phyloP scores from a whole-genome alignment of 2,329 filamentous ascomycete genomes.

The Westerdykella ornata region DNA sequence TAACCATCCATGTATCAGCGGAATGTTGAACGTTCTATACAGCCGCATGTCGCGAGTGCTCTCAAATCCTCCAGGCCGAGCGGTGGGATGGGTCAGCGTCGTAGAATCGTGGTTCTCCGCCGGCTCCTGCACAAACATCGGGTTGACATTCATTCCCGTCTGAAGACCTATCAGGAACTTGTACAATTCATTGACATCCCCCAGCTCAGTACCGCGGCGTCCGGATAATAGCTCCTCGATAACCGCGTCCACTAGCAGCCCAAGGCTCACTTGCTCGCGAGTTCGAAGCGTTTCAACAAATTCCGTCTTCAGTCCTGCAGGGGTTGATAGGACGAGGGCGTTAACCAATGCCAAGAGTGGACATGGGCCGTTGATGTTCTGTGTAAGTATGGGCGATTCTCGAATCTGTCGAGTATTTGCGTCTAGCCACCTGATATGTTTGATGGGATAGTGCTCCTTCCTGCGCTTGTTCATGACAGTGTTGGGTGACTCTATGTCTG shows the following conservation, averaged over 20 bases:
- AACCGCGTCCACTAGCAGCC: conserved; percentile 77
- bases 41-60: conserved; percentile 82
- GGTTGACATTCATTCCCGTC: conserved; percentile 98
- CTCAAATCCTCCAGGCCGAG: conserved; percentile 70
- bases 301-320: conserved; percentile 58
- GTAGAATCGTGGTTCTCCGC: conserved; percentile 30
- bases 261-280: conserved; percentile 81
- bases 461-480: conserved; percentile 42
- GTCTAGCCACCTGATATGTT: conserved; percentile 83
- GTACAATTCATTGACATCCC: conserved; percentile 84
- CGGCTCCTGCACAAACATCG: conserved; percentile 63
- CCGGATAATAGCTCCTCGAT: conserved; percentile 89
- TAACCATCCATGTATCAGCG: conserved; percentile 89
- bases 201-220: conserved; percentile 59
- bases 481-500: conserved; percentile 36
- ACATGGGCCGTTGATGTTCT: conserved; percentile 92
- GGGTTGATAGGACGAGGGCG: conserved; percentile 77
- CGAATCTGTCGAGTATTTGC: conserved; percentile 54
- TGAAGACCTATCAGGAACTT: conserved; percentile 80
- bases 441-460: conserved; percentile 83
- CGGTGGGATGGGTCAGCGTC: conserved; percentile 37
- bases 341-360: conserved; percentile 90
- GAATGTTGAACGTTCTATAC: conserved; percentile 82
- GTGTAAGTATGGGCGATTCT: conserved; percentile 79
- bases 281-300: conserved; percentile 70